Evolutionary conservation across 768 basidiomycete species (phyloP), one percentile per base, ranked within the genome.

Genomic region (Rhizopogon roseolus): DNA sequence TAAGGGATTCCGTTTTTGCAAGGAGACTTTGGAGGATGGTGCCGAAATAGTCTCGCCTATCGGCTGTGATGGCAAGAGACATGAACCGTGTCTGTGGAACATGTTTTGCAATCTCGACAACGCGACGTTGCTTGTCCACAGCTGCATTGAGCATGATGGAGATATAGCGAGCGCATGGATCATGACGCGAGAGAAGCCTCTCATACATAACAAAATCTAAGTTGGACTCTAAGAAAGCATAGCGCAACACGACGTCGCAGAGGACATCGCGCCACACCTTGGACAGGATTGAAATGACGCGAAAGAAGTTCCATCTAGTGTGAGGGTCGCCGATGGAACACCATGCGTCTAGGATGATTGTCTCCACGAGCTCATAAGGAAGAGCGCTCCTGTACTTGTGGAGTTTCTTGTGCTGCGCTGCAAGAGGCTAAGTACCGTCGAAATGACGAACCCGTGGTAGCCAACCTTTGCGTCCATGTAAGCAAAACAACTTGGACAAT

Each of bases 251-350:
- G 5, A 49, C 50, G 14, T 52, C 50, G n/a, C 32, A 14, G n/a
- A 52, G 51, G 6, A 52, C 51, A n/a, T 34, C 39, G 29, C 29
- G 51, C 51, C 50, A 52, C 22, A 52, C 28, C 41, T 45, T 29
- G 17, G 50, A 52, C 43, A 52, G 34, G 29, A 34, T 52, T 5
- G 42, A 32, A 14, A 49, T 49, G 25, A 10, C 29, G 42, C 50
- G 6, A 43, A 52, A 52, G 19, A 52, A 52, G 14, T 5, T 28
- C 43, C 51, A 52, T 49, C 51, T 49, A 36, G 25, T 14, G 5
- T 10, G 6, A 25, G 41, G 16, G 8, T 52, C 29, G 34, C 14
- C 25, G n/a, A 46, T 22, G 25, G 51, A 32, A 11, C 45, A 48
- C 51, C 44, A 52, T 17, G 50, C 50, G 8, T 52, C 43, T 32